These are phyloP conservation scores for Phytophthora podocarpi DNA, from an alignment of 352 stramenopile species.

Conservation along the genomic window DNA sequence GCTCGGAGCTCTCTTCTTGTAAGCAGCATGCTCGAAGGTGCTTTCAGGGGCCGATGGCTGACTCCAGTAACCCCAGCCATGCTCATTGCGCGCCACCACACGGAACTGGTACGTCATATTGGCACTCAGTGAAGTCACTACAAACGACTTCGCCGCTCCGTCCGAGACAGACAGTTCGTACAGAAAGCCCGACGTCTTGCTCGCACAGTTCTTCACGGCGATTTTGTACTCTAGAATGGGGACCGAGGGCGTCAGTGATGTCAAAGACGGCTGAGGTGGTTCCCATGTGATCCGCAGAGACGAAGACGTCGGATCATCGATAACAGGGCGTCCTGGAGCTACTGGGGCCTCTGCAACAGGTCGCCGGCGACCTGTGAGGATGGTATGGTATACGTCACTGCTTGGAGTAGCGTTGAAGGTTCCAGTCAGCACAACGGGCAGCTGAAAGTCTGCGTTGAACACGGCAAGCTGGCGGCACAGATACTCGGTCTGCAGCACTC, in stretches of 20 bases:
- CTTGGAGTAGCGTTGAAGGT: slow-evolving; percentile 84
- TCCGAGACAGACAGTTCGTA: slow-evolving; percentile 50
- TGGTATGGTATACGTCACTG: slow-evolving; percentile 82
- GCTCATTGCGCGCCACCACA: slow-evolving; percentile 65
- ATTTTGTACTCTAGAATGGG: slow-evolving; percentile 62
- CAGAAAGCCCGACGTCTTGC: slow-evolving; percentile 56
- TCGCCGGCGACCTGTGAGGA: slow-evolving; percentile 64
- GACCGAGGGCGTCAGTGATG: slow-evolving; percentile 10
- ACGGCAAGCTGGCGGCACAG: slow-evolving; percentile 64
- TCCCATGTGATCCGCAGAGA: slow-evolving; percentile 62
- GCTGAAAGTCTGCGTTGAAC: slow-evolving; percentile 86
- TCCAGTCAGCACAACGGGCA: slow-evolving; percentile 80
- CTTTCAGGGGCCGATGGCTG: slow-evolving; percentile 60
- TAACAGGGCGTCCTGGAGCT: slow-evolving; percentile 40
- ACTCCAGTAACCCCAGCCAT: slow-evolving; percentile 76
- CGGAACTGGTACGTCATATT: slow-evolving; percentile 88
- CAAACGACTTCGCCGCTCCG: slow-evolving; percentile 24
- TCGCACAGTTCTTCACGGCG: slow-evolving; percentile 63
- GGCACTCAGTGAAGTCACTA: slow-evolving; percentile 70
- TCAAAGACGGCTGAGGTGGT: slow-evolving; percentile 10
- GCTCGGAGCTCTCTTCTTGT: slow-evolving; percentile 14
- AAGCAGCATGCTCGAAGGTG: slow-evolving; percentile 39
- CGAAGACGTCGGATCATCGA: slow-evolving; percentile 45
- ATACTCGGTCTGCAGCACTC: slow-evolving; percentile 71
- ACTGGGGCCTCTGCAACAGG: slow-evolving; percentile 47